Conservation (phyloP, 306 rosid species). For the Rosa persica region DNA sequence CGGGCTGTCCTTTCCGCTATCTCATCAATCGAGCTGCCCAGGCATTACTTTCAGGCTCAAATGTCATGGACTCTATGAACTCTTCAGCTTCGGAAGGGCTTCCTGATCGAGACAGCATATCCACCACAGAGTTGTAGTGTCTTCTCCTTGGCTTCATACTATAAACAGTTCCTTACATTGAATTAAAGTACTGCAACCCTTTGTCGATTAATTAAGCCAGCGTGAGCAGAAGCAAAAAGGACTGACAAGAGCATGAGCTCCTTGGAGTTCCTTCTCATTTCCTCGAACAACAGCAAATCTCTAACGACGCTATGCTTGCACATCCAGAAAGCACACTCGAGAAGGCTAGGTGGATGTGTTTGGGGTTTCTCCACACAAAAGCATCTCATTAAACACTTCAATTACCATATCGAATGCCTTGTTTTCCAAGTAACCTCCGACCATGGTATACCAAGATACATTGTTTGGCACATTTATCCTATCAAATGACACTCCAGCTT, state of each 20-base stretch:
- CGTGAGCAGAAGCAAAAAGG: constrained; percentile 23
- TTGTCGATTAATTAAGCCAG: constrained; percentile 10
- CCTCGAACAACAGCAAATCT: constrained; percentile 7
- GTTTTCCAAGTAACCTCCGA: constrained; percentile 14
- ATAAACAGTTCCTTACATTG: constrained; percentile 11
- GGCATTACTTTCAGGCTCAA: constrained; percentile 10
- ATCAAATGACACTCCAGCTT: constrained; percentile 17
- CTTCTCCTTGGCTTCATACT: constrained; percentile 16
- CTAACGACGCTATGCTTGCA: constrained; percentile 21
- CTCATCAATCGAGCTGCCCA: constrained; percentile 15
- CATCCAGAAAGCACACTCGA: constrained; percentile 10
- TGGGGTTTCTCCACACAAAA: constrained; percentile 17
- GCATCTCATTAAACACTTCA: constrained; percentile 16
- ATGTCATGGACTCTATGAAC: constrained; percentile 12
- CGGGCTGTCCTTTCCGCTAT: constrained; percentile 19
- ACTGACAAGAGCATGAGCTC: constrained; percentile 18
- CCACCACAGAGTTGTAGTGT: constrained; percentile 18
- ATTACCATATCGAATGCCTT: constrained; percentile 16
- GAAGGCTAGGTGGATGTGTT: constrained; percentile 9
- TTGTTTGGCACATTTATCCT: constrained; percentile 10
- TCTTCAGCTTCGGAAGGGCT: constrained; percentile 12
- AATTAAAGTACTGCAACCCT: constrained; percentile 16
- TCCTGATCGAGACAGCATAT: constrained; percentile 22
- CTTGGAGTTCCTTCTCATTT: constrained; percentile 15
- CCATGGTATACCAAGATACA: constrained; percentile 18